Evolutionary conservation across 805 yeast genomes (phyloP).

Genomic region (Wickerhamomyces queroliae): DNA sequence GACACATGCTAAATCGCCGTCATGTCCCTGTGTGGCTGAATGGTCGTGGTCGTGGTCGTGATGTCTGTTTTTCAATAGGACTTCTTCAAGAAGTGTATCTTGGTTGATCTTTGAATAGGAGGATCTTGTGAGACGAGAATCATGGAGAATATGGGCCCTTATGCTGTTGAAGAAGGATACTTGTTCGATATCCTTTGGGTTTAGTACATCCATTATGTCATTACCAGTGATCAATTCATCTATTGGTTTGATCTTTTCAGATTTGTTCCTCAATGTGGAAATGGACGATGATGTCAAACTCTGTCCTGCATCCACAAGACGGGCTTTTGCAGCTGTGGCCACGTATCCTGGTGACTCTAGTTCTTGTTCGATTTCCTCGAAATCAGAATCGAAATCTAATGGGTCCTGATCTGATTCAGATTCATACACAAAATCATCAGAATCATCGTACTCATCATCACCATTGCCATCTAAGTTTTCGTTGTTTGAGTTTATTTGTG

Average conservation of each 20-base stretch:
- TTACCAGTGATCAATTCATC: slow-evolving; percentile 16
- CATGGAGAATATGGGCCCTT: slow-evolving; percentile 15
- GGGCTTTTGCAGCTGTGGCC: slow-evolving; percentile 9
- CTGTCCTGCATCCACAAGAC: slow-evolving; percentile 7
- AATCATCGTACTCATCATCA: slow-evolving; percentile 29
- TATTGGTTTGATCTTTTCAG: slow-evolving; percentile 2
- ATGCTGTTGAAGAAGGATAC: slow-evolving; percentile 8
- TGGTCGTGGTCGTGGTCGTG: slow-evolving; percentile 1
- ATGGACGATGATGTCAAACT: background rate
- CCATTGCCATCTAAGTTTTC: slow-evolving; percentile 21
- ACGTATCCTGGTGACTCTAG: slow-evolving; percentile 12
- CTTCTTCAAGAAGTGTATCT: slow-evolving; percentile 24
- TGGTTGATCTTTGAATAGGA: slow-evolving; percentile 25
- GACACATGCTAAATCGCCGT: slow-evolving; percentile 52
- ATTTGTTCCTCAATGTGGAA: background rate
- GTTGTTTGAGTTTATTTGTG: background rate
- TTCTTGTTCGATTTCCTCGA: slow-evolving; percentile 20
- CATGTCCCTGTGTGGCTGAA: slow-evolving; percentile 25
- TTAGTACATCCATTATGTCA: slow-evolving; percentile 21
- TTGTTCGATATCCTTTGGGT: slow-evolving; percentile 23
- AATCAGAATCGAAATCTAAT: slow-evolving; percentile 26
- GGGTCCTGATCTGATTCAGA: slow-evolving; percentile 22
- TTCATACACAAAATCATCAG: slow-evolving; percentile 26
- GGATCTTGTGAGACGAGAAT: slow-evolving; percentile 28
- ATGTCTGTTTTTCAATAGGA: slow-evolving; percentile 23